Conservation (phyloP, 83 land plant species). For the Picea abies region DNA sequence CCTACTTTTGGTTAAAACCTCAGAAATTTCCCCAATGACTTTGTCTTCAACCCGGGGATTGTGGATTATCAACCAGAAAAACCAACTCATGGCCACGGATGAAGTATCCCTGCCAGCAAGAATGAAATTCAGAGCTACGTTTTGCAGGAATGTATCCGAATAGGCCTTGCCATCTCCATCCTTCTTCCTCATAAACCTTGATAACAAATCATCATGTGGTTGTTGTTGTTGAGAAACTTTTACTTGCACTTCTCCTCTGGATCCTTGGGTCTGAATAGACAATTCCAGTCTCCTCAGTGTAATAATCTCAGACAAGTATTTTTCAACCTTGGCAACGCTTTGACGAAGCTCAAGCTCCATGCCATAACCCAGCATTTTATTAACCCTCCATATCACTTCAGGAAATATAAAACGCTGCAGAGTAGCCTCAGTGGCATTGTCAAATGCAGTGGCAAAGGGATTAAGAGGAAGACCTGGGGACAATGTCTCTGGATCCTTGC, state of each 20-base stretch:
- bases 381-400: constrained; percentile 10
- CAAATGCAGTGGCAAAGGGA: too few species aligned
- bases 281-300: constrained; percentile 5
- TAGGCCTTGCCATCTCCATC: background rate
- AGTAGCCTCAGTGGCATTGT: too few species aligned
- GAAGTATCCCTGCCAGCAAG: constrained; percentile 88
- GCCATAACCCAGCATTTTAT: constrained; percentile 7
- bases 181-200: too few species aligned
- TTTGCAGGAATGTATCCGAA: too few species aligned
- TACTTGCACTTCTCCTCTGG: background rate
- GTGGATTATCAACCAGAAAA: too few species aligned
- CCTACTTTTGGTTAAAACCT: constrained; percentile 16
- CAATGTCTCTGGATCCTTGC: constrained; percentile 23
- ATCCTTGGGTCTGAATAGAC: background rate
- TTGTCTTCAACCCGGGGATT: too few species aligned
- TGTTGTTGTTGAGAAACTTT: constrained; percentile 3
- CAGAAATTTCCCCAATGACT: background rate
- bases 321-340: constrained; percentile 23
- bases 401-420: too few species aligned
- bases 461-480: constrained; percentile 33
- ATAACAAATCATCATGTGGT: too few species aligned
- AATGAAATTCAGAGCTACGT: too few species aligned
- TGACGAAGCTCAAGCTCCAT: constrained; percentile 33
- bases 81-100: constrained; percentile 48
- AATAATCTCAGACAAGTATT: constrained; percentile 36